Percentiles rank a stretch among this genome's conserved stretches.
Evolutionary conservation across 192 early-diverging fungal species (phyloP).

Genomic region (Chytriomyces sp.): DNA sequence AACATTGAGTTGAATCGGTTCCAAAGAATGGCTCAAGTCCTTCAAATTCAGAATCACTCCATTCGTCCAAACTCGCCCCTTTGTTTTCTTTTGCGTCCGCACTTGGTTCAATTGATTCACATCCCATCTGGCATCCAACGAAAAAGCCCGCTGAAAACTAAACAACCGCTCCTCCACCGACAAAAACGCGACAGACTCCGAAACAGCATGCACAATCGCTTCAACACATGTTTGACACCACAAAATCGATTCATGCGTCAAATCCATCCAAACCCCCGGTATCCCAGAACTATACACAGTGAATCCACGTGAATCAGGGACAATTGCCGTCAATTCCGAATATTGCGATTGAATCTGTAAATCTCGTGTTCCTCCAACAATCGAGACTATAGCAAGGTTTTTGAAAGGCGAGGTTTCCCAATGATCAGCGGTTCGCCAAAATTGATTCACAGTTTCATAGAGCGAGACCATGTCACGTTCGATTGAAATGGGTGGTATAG

Average conservation of each 20-base stretch:
- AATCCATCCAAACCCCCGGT: conserved; percentile 84
- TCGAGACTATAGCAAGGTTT: conserved; percentile 78
- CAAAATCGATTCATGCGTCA: conserved; percentile 85
- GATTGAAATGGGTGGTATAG: conserved; percentile 77
- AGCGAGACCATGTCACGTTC: conserved; percentile 60
- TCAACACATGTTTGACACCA: conserved; percentile 65
- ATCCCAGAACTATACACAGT: conserved; percentile 79
- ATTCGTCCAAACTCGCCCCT: background rate
- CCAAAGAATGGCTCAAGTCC: no score
- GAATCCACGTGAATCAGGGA: conserved; percentile 72
- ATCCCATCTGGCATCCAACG: background rate
- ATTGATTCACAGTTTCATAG: conserved; percentile 69
- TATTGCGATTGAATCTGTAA: conserved; percentile 81
- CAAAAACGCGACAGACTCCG: background rate
- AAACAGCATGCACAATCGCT: background rate
- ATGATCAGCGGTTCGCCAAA: conserved; percentile 14
- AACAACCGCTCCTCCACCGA: background rate
- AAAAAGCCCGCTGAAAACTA: background rate
- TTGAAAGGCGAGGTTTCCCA: background rate
- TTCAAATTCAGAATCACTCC: background rate
- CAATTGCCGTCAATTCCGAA: conserved; percentile 67
- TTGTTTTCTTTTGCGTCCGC: background rate
- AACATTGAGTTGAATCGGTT: no score
- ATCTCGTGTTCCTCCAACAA: conserved; percentile 90
- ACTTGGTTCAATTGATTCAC: background rate